These are phyloP conservation scores for Ganoderma sinense DNA, from an alignment of 1,284 basidiomycete genomes.

Conservation along the genomic window DNA sequence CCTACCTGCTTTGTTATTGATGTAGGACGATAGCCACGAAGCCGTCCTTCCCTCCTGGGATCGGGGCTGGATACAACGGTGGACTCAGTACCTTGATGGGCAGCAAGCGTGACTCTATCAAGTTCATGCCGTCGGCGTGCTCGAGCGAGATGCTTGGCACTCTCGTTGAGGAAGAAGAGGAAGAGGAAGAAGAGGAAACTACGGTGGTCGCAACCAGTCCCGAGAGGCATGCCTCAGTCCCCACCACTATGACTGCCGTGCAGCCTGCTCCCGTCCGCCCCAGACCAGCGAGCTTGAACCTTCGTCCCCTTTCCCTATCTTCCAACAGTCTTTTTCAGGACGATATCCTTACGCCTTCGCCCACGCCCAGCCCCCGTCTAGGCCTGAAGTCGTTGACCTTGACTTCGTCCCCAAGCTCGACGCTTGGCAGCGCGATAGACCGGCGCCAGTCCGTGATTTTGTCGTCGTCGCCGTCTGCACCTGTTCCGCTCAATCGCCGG, in stretches of 20 bases:
- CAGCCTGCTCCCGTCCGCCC: constrained; percentile 53
- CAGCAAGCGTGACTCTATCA: constrained; percentile 82
- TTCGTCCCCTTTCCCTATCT: constrained; percentile 76
- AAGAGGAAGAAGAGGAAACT: constrained; percentile 62
- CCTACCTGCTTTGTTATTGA: neutral
- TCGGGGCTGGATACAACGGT: constrained; percentile 50
- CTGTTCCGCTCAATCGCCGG: constrained; percentile 34
- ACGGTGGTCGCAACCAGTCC: constrained; percentile 33
- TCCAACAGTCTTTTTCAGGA: constrained; percentile 52
- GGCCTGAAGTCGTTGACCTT: constrained; percentile 60
- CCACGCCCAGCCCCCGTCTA: constrained; percentile 51
- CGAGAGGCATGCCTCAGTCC: constrained; percentile 27
- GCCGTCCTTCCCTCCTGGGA: constrained; percentile 59
- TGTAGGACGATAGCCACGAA: constrained; percentile 49
- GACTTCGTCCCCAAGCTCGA: constrained; percentile 43
- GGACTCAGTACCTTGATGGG: constrained; percentile 51
- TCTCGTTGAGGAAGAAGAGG: constrained; percentile 82
- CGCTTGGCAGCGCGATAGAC: constrained; percentile 33
- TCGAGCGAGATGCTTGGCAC: constrained; percentile 80
- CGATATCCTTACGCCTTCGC: constrained; percentile 62
- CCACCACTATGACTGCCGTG: constrained; percentile 36
- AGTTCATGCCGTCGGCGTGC: constrained; percentile 63
- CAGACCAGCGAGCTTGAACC: constrained; percentile 68
- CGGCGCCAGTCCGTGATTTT: constrained; percentile 41
- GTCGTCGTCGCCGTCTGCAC: constrained; percentile 33